Base-by-base conservation (phyloP, 305 asterid genomes). In the Solanum hybrid region DNA sequence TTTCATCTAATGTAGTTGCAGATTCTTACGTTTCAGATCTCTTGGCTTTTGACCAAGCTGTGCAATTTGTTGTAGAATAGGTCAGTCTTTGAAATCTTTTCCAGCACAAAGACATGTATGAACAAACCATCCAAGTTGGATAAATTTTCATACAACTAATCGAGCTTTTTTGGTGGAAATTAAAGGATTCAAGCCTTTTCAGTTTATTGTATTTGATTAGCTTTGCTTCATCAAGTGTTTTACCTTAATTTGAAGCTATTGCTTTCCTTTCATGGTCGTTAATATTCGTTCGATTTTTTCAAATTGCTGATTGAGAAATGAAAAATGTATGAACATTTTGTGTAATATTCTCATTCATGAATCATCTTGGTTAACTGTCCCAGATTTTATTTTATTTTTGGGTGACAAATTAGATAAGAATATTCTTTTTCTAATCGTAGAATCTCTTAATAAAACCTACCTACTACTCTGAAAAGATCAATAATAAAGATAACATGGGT, bases 401-500 rank as follows among this genome's bases (percentile, higher is more conserved):
- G n/a, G 24, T 19, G 75, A 29, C 42, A 51, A 31, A 31, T 45
- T 34, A 84, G 29, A 51, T 17, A 56, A 78, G 88, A 91, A 90
- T 90, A 89, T 90, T 56, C 45, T 19, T 85, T 22, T 45, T 69
- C 11, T 29, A 84, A 22, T 26, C 22, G n/a, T 31, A 38, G 75
- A 51, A 51, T 84, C 32, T 51, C 42, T 17, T 10, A 27, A 45
- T 42, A 38, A 76, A 17, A 40, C 40, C 38, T 32, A 87, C 42
- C 69, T 87, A 89, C 69, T 87, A 86, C 36, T 51, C 89, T 38
- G 75, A 71, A 69, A 88, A 71, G 82, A 66, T 76, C 80, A 90
- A 90, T 90, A 90, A 91, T 76, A 69, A 64, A 89, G 71, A 81
- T 64, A 91, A 91, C 92, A 82, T 90, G 92, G 91, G 71, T 88